These are phyloP conservation scores for Pueraria montana DNA, from an alignment of 306 rosid genomes.

Conservation along the genomic window DNA sequence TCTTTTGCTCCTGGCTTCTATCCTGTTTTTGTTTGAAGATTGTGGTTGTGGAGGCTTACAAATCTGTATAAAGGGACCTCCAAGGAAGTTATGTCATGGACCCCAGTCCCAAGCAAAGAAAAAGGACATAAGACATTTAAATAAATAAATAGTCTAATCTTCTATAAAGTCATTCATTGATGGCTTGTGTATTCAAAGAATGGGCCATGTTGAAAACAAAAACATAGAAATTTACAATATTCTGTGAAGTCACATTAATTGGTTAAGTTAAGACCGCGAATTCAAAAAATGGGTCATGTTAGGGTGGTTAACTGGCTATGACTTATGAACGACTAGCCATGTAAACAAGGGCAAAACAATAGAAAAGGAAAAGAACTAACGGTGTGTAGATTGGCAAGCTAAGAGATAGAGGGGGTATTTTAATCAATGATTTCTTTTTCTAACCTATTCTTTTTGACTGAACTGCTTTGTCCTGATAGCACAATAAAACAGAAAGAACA, in stretches of 20 bases:
- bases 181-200: constrained; percentile 46
- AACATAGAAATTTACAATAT: constrained; percentile 16
- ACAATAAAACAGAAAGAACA: constrained; percentile 53
- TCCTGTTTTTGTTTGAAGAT: background rate
- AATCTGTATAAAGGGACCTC: background rate
- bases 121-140: constrained; percentile 23
- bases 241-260: constrained; percentile 34
- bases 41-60: background rate
- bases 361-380: background rate
- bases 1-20: constrained; percentile 3
- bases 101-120: constrained; percentile 22
- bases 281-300: constrained; percentile 26
- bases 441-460: constrained; percentile 49
- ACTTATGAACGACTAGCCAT: constrained; percentile 29
- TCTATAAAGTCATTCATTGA: constrained; percentile 34
- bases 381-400: constrained; percentile 19
- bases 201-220: constrained; percentile 43
- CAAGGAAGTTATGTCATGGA: constrained; percentile 27
- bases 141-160: constrained; percentile 3
- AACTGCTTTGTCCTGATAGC: constrained; percentile 44
- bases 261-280: constrained; percentile 37
- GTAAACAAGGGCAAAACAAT: background rate
- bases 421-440: constrained; percentile 47
- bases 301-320: constrained; percentile 39
- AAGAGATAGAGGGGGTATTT: constrained; percentile 25